Percentiles rank a stretch among this genome's conserved stretches.
Conservation (phyloP, 371 early-diverging fungal genomes). For the Chytridiales sp. region DNA sequence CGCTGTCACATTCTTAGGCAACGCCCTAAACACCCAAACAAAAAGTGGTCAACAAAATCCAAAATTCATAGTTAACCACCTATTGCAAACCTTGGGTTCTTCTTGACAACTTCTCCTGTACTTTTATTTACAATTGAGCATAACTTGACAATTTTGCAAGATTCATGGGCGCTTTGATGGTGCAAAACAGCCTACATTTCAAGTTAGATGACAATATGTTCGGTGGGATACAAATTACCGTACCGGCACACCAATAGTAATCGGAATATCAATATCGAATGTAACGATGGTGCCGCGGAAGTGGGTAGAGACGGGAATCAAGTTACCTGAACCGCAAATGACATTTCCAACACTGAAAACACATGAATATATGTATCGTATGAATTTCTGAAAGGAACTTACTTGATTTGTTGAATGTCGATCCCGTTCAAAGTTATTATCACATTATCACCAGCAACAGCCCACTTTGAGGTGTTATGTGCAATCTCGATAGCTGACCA, state of each 20-base stretch:
- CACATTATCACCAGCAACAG: conserved; percentile 91
- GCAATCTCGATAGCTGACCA: conserved; percentile 67
- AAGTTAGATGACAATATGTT: neutral
- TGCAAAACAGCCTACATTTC: too few relatives aligned
- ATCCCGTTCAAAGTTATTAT: conserved; percentile 71
- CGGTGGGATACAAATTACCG: conserved; percentile 3
- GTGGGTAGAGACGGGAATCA: conserved; percentile 70
- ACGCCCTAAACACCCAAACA: conserved; percentile 46
- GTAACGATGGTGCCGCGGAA: conserved; percentile 87
- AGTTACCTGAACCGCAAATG: conserved; percentile 63
- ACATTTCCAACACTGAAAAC: conserved; percentile 68
- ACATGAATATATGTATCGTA: neutral
- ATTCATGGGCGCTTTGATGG: conserved; percentile 75
- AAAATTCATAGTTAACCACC: neutral
- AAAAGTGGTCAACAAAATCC: too few relatives aligned
- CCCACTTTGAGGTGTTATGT: conserved; percentile 76
- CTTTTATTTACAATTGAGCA: conserved; percentile 72
- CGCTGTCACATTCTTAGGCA: conserved; percentile 79
- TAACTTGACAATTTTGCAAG: conserved; percentile 73
- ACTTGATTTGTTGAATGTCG: conserved; percentile 79
- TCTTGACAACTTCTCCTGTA: conserved; percentile 79
- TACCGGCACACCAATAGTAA: conserved; percentile 90
- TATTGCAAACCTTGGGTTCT: conserved; percentile 76
- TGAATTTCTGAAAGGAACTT: conserved; percentile 14
- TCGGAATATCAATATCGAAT: conserved; percentile 84